Conservation (phyloP, 805 yeast genomes). For the Ogataea methylovora region DNA sequence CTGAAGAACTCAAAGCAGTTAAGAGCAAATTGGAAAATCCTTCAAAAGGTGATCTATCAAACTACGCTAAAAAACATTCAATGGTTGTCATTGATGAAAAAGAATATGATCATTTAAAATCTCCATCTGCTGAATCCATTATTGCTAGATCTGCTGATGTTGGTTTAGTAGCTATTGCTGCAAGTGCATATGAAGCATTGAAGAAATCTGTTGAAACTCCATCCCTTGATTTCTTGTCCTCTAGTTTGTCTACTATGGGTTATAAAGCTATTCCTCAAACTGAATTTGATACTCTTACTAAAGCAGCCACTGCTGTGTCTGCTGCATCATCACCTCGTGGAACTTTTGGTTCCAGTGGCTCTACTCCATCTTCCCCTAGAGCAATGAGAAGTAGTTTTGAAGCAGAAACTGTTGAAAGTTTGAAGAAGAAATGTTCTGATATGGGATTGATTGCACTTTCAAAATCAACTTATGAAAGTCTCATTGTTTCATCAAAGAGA, state of each 20-base stretch:
- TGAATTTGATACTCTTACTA: conserved; percentile 14
- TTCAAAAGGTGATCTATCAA: conserved; percentile 11
- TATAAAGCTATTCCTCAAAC: conserved; percentile 13
- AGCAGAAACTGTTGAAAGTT: conserved; percentile 14
- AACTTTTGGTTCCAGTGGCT: background rate
- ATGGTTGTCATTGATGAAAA: conserved; percentile 3
- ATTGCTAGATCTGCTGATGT: conserved; percentile 20
- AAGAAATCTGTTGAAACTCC: conserved; percentile 15
- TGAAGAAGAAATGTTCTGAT: conserved; percentile 17
- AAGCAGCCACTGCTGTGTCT: conserved; percentile 2
- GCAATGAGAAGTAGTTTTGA: conserved; percentile 5
- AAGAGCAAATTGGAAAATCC: conserved; percentile 18
- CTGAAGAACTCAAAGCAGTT: background rate
- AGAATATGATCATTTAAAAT: conserved; percentile 3
- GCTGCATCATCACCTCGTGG: conserved; percentile 1
- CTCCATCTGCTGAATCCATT: conserved; percentile 7
- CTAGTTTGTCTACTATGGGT: conserved; percentile 16
- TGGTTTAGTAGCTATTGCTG: conserved; percentile 29
- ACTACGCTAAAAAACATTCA: conserved; percentile 12
- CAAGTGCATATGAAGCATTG: conserved; percentile 17
- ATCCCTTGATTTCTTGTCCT: conserved; percentile 17
- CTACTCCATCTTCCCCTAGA: conserved; percentile 1
- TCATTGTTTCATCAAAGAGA: conserved; percentile 20
- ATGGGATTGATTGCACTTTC: conserved; percentile 19
- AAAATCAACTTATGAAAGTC: conserved; percentile 18